Base-by-base conservation (phyloP, 331 rosid species). In the Saraca asoca region DNA sequence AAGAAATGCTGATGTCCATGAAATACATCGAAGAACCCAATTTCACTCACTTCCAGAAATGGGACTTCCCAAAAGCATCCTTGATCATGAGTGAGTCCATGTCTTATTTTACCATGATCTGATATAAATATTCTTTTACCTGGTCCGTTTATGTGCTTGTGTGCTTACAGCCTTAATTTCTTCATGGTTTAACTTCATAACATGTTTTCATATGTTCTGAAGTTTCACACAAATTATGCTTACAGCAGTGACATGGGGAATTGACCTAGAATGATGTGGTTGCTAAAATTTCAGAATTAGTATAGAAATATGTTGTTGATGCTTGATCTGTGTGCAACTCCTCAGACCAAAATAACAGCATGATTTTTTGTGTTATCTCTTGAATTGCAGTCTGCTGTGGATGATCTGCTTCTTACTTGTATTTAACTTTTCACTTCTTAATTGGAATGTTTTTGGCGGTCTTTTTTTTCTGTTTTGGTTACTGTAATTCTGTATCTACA, bases 1-100 rank as follows among this genome's bases (percentile, higher is more conserved):
- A 78, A 85, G 97, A 69, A 91, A 88, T 65, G 85, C 87, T 34
- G 97, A 86, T 49, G 96, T 91, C 37, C 82, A 60, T 15, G 96
- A 88, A 74, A 91, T 91, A 51, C 89, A 69, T 68, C 81, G 83
- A 29, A 83, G 96, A 69, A 91, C 88, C 51, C 91, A 78, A 17
- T 91, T 91, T 71, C 87, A 71, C 64, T 68, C 90, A 5, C 64
- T 70, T 73, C 65, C 94, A 70, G 73, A 67, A 41, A 64, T 77
- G 45, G 91, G 87, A 54, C 80, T 85, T 81, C 91, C 95, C 35
- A 73, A 58, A 73, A 51, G 54, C 53, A 91, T 91, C 64, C 68
- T 63, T 60, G 91, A 83, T 53, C 97, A 91, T 12, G 96, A 91
- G 97, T 91, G 48, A 88, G 96, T 79, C 63, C 61, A 29, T 52